Evolutionary conservation across 75 land plant species (phyloP).

Genomic region (Adiantum capillusveneris): DNA sequence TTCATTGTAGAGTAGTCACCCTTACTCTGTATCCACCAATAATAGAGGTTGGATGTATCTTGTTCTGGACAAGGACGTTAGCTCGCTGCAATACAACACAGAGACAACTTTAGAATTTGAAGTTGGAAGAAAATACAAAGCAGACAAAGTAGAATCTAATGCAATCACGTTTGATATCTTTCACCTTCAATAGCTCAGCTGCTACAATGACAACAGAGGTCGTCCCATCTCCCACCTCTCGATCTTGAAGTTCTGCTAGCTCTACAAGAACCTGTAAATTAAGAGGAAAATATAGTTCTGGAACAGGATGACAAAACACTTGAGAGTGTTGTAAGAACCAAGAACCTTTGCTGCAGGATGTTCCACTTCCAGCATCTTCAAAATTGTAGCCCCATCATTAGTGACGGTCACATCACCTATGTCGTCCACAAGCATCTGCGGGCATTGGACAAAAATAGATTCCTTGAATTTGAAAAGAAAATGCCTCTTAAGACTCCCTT

Average conservation of each 20-base stretch:
- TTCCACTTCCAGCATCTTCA: constrained; percentile 92
- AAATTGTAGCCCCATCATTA: constrained; percentile 95
- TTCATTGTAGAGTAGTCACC: constrained; percentile 1
- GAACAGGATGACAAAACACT: no score
- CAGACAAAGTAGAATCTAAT: background rate
- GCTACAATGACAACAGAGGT: constrained; percentile 96
- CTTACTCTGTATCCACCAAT: constrained; percentile 93
- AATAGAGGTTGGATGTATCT: constrained; percentile 97
- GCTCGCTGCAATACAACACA: constrained; percentile 55
- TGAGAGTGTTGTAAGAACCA: no score
- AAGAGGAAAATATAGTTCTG: background rate
- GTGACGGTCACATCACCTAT: constrained; percentile 95
- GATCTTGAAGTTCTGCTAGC: constrained; percentile 91
- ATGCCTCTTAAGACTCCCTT: no score
- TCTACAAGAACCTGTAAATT: constrained; percentile 77
- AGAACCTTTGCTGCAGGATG: constrained; percentile 98
- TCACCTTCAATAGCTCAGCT: constrained; percentile 88
- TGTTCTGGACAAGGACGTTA: constrained; percentile 86
- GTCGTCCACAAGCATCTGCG: constrained; percentile 94
- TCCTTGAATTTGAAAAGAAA: no score
- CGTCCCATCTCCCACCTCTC: constrained; percentile 98
- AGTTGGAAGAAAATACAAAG: no score
- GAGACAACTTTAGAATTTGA: no score
- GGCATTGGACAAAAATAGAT: no score
- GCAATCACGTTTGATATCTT: background rate